phyloP scores from a whole-genome alignment of 2,329 filamentous ascomycete species.

The Apiospora koreana region DNA sequence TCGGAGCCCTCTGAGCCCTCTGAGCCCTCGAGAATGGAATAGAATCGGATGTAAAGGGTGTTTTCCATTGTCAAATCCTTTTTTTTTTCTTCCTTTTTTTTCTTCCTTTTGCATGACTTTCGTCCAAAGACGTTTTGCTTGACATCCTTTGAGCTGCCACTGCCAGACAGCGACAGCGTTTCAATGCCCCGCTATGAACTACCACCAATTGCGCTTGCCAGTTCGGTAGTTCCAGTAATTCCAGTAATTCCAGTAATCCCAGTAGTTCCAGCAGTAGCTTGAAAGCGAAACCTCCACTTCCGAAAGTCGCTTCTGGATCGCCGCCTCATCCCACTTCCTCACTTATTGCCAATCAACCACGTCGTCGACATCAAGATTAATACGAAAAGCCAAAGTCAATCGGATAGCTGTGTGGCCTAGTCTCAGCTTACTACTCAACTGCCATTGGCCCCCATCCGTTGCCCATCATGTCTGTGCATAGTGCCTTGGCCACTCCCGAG shows the following conservation, averaged over 20 bases:
- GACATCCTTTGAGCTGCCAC: too few relatives aligned
- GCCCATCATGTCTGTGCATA: constrained; percentile 15
- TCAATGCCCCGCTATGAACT: neutral
- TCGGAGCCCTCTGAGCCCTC: too few relatives aligned
- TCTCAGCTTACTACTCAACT: neutral
- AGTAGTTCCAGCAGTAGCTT: too few relatives aligned
- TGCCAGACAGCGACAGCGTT: neutral
- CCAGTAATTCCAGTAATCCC: too few relatives aligned
- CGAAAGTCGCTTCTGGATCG: neutral
- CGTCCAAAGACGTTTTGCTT: neutral
- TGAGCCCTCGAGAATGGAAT: neutral
- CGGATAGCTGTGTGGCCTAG: neutral
- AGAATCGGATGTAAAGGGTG: too few relatives aligned
- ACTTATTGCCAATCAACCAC: neutral
- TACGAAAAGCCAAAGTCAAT: neutral
- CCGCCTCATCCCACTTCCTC: neutral
- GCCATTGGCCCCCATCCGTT: neutral
- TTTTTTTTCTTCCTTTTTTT: too few relatives aligned
- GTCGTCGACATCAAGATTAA: neutral
- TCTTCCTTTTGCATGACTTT: too few relatives aligned
- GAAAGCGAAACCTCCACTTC: constrained; percentile 1
- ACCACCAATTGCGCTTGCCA: neutral
- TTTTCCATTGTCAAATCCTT: neutral
- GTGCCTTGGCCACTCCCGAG: constrained; percentile 21
- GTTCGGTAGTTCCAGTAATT: too few relatives aligned